These are phyloP conservation scores for Citrullus amarus DNA, from an alignment of 306 rosid species.

Conservation along the genomic window DNA sequence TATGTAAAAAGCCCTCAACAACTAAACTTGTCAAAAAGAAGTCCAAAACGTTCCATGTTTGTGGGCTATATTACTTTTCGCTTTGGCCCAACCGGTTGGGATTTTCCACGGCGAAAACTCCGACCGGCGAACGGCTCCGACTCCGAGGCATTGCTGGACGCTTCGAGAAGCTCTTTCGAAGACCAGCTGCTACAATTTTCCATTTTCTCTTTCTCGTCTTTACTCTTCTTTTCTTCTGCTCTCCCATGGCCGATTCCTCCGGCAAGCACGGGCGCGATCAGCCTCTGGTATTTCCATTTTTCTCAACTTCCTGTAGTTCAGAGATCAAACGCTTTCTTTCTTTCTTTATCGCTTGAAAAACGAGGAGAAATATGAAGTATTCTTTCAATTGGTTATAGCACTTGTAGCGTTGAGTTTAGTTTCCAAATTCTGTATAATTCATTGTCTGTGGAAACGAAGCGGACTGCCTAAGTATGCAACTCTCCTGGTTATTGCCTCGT, in stretches of 20 bases:
- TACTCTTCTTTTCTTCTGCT: neutral
- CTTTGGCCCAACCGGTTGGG: neutral
- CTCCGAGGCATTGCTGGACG: neutral
- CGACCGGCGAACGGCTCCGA: neutral
- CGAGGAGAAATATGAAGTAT: neutral
- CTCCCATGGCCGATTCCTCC: conserved; percentile 32
- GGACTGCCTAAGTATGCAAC: neutral
- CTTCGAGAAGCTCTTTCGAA: neutral
- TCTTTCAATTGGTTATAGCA: neutral
- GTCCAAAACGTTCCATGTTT: neutral
- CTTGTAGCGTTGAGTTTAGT: neutral
- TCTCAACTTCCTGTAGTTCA: neutral
- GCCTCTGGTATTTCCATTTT: conserved; percentile 24
- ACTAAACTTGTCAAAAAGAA: no score
- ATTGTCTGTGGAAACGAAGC: neutral
- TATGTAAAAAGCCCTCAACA: no score
- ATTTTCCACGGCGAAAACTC: neutral
- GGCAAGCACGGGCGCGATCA: conserved; percentile 43
- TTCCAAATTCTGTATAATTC: neutral
- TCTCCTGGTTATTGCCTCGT: neutral
- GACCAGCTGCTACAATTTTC: neutral
- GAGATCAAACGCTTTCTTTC: neutral
- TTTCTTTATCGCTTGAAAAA: neutral
- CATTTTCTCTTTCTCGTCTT: neutral
- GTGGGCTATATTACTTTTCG: neutral